Base-by-base conservation (phyloP, 306 rosid genomes). In the Luffa aegyptiaca region DNA sequence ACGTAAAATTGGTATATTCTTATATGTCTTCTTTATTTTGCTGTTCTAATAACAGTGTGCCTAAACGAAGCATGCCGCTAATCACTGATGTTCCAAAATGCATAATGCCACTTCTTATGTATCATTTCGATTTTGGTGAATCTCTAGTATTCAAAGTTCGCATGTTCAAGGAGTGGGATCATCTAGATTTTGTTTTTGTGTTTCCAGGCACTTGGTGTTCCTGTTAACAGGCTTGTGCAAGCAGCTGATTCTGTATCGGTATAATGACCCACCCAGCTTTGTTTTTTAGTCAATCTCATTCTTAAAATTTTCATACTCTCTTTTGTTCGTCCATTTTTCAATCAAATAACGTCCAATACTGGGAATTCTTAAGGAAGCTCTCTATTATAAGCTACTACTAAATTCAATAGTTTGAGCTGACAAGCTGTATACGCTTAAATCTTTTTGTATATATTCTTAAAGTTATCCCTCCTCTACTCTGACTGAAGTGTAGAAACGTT, bases 211-310 rank as follows among this genome's bases (percentile, higher is more conserved):
- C 97, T 95, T 46, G 93, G 97, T 11, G 90, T 95, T 89, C 96
- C 96, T 68, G 93, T 91, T 82, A 76, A 84, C 83, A 90, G 97
- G 87, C 96, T 95, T 66, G 93, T 92, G 75, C 89, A 86, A 81
- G 97, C 96, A 3, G 98, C 98, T 79, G 98, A 95, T 88, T 90
- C 98, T 6, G 97, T 89, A 79, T 94, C 89, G 62, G 83, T 87
- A 83, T 75, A 84, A 75, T 80, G 65, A 55, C 81, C 64, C 80
- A 48, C 14, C 26, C 48, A 8, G 16, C 64, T 52, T 35, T 16
- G 46, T 16, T 75, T 75, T 45, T 35, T 18, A 53, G 33, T 51
- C 16, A 51, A 31, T 33, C 31, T 75, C 20, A 8, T 75, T 48
- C 26, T 74, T 75, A 49, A 31, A 46, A 35, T 6, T 31, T 31